Evolutionary conservation across 1,284 basidiomycete species (phyloP).

Genomic region (Earliella scabrosa): DNA sequence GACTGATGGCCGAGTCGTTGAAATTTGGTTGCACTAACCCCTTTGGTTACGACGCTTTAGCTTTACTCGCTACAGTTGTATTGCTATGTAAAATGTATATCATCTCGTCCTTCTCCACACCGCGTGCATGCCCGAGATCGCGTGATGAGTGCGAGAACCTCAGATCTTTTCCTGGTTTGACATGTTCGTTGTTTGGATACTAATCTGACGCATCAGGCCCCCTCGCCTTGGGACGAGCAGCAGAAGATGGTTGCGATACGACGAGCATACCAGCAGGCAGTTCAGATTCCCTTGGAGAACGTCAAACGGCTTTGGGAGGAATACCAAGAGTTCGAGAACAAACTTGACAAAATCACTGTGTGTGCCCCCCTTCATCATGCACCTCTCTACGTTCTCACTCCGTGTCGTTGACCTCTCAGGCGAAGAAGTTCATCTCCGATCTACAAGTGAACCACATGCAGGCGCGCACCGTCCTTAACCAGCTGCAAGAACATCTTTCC

Average conservation of each 20-base stretch:
- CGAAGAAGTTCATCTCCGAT: slow-evolving; percentile 93
- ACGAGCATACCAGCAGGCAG: slow-evolving; percentile 91
- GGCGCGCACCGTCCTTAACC: slow-evolving; percentile 86
- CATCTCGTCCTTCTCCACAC: not conserved
- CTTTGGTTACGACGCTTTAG: not conserved
- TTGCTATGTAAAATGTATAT: slow-evolving; percentile 3
- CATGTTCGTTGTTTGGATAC: not conserved
- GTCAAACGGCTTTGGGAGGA: slow-evolving; percentile 96
- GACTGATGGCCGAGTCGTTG: no score
- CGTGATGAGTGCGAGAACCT: not conserved
- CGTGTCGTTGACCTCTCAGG: slow-evolving; percentile 41
- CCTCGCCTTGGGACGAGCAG: slow-evolving; percentile 91
- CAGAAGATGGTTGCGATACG: slow-evolving; percentile 94
- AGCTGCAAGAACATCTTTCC: slow-evolving; percentile 77
- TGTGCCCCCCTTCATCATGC: not conserved
- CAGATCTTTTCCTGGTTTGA: not conserved
- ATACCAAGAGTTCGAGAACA: slow-evolving; percentile 92
- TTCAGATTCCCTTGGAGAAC: slow-evolving; percentile 93
- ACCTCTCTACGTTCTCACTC: not conserved
- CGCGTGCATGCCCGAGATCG: slow-evolving; percentile 8
- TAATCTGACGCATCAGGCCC: slow-evolving; percentile 17
- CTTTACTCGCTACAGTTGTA: slow-evolving; percentile 18
- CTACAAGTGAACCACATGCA: slow-evolving; percentile 91
- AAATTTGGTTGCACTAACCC: no score
- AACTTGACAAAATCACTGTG: slow-evolving; percentile 88